Evolutionary conservation across 495 filamentous ascomycete species (phyloP).

Genomic region (Talaromyces liani): DNA sequence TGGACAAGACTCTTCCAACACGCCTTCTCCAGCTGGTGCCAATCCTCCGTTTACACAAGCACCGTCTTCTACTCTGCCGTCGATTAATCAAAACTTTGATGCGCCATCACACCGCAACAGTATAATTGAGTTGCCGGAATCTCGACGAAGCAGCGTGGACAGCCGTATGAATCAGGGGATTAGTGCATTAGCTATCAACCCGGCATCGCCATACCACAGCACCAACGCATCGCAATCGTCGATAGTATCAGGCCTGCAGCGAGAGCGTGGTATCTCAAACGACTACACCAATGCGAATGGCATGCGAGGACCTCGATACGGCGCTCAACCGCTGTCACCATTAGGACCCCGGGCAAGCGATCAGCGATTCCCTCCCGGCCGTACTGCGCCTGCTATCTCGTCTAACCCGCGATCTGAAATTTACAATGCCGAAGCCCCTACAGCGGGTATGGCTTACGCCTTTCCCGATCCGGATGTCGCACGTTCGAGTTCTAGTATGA

Average conservation of each 20-base stretch:
- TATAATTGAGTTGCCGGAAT: conserved; percentile 41
- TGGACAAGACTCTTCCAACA: conserved; percentile 32
- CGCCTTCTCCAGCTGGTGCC: conserved; percentile 35
- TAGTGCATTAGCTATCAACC: conserved; percentile 58
- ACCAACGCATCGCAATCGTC: conserved; percentile 73
- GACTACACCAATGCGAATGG: conserved; percentile 44
- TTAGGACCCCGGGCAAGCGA: conserved; percentile 41
- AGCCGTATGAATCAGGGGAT: conserved; percentile 68
- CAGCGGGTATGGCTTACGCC: conserved; percentile 74
- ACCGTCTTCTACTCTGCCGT: conserved; percentile 32
- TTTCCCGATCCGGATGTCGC: conserved; percentile 70
- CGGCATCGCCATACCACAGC: conserved; percentile 62
- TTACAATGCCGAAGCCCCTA: conserved; percentile 72
- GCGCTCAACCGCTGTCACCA: conserved; percentile 41
- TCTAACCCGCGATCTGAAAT: conserved; percentile 71
- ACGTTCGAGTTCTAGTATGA: conserved; percentile 45
- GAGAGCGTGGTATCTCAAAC: conserved; percentile 43
- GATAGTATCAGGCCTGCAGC: conserved; percentile 55
- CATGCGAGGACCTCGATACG: conserved; percentile 49
- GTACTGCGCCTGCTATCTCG: conserved; percentile 68
- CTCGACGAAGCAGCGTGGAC: conserved; percentile 71
- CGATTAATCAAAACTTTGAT: conserved; percentile 46
- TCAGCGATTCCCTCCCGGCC: conserved; percentile 45
- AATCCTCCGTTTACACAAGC: conserved; percentile 38
- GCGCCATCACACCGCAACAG: conserved; percentile 38